A percentile compares a stretch with the other conserved stretches of the same genome.
phyloP scores from a whole-genome alignment of 2,329 filamentous ascomycete species.

The Apiospora rasikravindrae region DNA sequence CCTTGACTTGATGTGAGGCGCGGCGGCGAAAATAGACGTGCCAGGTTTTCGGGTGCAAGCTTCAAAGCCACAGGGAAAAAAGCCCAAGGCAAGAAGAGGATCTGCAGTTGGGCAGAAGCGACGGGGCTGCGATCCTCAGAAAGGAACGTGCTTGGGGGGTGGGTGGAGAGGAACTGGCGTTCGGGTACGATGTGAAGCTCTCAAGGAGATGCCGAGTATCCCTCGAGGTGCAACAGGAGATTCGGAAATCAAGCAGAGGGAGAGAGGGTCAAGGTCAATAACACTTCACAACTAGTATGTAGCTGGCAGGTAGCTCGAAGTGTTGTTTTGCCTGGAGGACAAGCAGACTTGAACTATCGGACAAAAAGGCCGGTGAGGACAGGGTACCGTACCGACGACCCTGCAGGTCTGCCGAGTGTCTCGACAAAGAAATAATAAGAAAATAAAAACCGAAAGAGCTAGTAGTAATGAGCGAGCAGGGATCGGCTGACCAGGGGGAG shows the following conservation, averaged over 20 bases:
- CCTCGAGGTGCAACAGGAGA: constrained; percentile 25
- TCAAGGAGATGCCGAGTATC: constrained; percentile 29
- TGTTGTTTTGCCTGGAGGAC: constrained; percentile 24
- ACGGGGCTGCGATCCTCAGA: constrained; percentile 29
- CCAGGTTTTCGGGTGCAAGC: constrained; percentile 35
- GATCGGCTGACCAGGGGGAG: constrained; percentile 7
- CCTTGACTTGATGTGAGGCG: constrained; percentile 15
- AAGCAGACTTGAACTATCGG: constrained; percentile 10
- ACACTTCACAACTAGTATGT: constrained; percentile 26
- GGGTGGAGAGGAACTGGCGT: constrained; percentile 43
- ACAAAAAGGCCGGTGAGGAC: not conserved
- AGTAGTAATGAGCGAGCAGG: constrained; percentile 16
- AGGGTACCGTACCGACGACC: constrained; percentile 21
- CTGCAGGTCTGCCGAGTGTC: constrained; percentile 22
- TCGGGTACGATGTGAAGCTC: constrained; percentile 29
- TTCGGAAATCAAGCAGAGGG: constrained; percentile 25
- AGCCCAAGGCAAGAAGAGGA: constrained; percentile 35
- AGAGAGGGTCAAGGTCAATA: constrained; percentile 32
- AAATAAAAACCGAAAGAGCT: constrained; percentile 6
- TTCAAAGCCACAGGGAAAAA: constrained; percentile 28
- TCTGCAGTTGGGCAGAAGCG: constrained; percentile 46
- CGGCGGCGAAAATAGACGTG: constrained; percentile 29
- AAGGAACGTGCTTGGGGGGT: constrained; percentile 35
- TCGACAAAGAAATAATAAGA: constrained; percentile 9
- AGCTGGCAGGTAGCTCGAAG: constrained; percentile 24